phyloP scores from a whole-genome alignment of 306 rosid species.

The Castanea crenata region DNA sequence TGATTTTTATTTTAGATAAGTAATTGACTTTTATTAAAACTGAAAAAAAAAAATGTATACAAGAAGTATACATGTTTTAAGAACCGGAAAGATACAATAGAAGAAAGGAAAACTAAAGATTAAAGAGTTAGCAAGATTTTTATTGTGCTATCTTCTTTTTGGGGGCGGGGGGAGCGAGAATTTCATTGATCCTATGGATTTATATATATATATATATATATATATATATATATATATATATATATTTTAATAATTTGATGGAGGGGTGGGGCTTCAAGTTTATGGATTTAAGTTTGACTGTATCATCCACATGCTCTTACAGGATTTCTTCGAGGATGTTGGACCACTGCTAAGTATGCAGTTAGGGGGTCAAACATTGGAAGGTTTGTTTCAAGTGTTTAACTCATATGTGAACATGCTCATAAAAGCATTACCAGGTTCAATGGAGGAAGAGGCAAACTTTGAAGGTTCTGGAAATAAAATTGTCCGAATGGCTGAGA shows the following conservation, averaged over 20 bases:
- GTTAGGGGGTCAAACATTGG: conserved; percentile 95
- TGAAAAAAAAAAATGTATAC: too few species aligned
- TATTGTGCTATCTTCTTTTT: too few species aligned
- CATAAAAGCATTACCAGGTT: conserved; percentile 85
- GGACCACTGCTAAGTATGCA: conserved; percentile 99
- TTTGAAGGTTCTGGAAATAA: conserved; percentile 81
- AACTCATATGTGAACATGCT: conserved; percentile 76
- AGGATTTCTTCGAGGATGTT: conserved; percentile 98
- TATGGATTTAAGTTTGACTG: conserved; percentile 14
- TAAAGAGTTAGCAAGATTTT: too few species aligned
- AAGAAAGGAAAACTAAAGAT: too few species aligned
- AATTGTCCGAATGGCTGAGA: conserved; percentile 87
- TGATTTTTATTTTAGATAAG: too few species aligned
- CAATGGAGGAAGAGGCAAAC: conserved; percentile 91
- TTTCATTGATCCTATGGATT: neutral
- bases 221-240: neutral
- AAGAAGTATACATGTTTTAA: too few species aligned
- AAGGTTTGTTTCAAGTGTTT: conserved; percentile 90
- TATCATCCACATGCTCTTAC: conserved; percentile 34
- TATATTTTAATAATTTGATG: conserved; percentile 4
- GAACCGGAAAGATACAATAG: too few species aligned
- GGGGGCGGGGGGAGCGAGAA: neutral
- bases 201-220: neutral
- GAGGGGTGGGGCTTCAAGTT: conserved; percentile 10
- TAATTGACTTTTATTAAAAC: too few species aligned